A percentile compares a stretch with the other conserved stretches of the same genome.
phyloP scores from a whole-genome alignment of 1,139 yeast genomes.

The Hansenula sp. region DNA sequence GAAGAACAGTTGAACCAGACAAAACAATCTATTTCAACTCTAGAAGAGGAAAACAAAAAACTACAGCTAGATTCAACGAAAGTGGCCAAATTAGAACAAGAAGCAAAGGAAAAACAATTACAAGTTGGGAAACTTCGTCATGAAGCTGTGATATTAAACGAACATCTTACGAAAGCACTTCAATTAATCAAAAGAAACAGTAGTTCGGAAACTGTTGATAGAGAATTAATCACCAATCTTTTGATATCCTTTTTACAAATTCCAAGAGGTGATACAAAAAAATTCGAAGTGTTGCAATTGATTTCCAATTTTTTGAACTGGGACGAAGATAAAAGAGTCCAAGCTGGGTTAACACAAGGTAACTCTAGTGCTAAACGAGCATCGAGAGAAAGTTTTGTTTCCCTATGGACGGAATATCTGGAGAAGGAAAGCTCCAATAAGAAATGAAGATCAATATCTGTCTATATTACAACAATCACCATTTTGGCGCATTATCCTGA shows the following conservation, averaged over 20 bases:
- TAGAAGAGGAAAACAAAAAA: conserved; percentile 13
- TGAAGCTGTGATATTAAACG: conserved; percentile 92
- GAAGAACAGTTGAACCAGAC: conserved; percentile 20
- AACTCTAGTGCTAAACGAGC: conserved; percentile 23
- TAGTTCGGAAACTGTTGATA: conserved; percentile 75
- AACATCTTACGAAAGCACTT: conserved; percentile 88
- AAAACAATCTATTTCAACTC: conserved; percentile 6
- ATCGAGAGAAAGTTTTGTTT: conserved; percentile 69
- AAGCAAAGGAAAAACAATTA: conserved; percentile 69
- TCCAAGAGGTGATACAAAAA: conserved; percentile 91
- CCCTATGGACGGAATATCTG: conserved; percentile 84
- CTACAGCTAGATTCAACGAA: conserved; percentile 10
- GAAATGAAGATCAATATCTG: background rate
- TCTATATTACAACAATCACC: background rate
- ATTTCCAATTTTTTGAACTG: conserved; percentile 81
- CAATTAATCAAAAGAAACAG: conserved; percentile 74
- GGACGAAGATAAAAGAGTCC: conserved; percentile 79
- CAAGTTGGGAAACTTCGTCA: conserved; percentile 88
- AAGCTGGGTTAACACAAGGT: conserved; percentile 70
- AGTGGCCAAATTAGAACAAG: conserved; percentile 39
- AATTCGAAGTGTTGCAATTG: conserved; percentile 84
- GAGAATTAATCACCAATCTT: conserved; percentile 82
- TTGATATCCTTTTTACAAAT: conserved; percentile 79
- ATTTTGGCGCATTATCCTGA: too few species aligned
- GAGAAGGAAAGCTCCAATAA: conserved; percentile 62